Conservation (phyloP, 768 basidiomycete genomes). For the Coprinopsis strossmayeri region DNA sequence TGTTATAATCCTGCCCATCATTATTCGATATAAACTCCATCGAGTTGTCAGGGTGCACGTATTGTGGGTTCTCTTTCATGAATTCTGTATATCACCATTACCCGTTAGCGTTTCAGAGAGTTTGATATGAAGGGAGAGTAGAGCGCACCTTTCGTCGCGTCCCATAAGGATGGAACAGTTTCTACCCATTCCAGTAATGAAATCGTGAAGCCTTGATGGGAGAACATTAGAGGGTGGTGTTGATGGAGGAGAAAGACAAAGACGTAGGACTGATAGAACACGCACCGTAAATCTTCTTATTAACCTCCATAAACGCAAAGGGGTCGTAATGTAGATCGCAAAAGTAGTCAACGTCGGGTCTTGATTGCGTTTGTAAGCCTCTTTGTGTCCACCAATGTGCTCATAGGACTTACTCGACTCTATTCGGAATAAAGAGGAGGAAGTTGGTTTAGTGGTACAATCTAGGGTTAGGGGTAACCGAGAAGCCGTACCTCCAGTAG, state of each 20-base stretch:
- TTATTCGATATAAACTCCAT: conserved; percentile 72
- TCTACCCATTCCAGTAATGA: conserved; percentile 71
- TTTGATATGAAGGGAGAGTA: neutral
- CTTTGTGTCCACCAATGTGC: no score
- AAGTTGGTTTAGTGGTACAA: conserved; percentile 3
- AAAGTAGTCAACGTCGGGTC: conserved; percentile 68
- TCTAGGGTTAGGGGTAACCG: neutral
- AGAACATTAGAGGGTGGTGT: neutral
- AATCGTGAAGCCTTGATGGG: conserved; percentile 64
- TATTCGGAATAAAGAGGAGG: conserved; percentile 18
- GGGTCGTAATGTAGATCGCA: conserved; percentile 81
- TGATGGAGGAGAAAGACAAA: neutral
- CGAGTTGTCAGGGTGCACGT: conserved; percentile 57
- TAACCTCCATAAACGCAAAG: conserved; percentile 72
- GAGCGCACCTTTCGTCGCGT: conserved; percentile 53
- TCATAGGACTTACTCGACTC: conserved; percentile 74
- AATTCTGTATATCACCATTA: conserved; percentile 49
- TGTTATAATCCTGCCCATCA: conserved; percentile 57
- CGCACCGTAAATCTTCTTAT: conserved; percentile 43
- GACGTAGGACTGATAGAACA: neutral
- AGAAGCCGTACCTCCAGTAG: conserved; percentile 57
- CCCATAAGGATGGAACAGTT: conserved; percentile 81
- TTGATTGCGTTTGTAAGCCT: conserved; percentile 18
- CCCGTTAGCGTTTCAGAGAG: neutral
- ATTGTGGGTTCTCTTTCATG: conserved; percentile 52